phyloP scores from a whole-genome alignment of 2,329 filamentous ascomycete species.

The Claviceps pazoutovae region DNA sequence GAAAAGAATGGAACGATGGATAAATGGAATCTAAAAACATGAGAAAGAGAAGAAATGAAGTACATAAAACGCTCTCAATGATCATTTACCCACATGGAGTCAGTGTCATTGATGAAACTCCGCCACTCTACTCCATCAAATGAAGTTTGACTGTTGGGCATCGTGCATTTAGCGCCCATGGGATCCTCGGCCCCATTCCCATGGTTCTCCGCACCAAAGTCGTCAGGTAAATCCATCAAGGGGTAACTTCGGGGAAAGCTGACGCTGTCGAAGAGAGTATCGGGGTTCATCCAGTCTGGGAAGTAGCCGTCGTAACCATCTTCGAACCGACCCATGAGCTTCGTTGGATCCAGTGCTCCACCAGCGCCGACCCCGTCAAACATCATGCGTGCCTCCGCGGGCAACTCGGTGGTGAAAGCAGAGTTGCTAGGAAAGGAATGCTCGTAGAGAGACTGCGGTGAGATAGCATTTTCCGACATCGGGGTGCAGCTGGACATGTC shows the following conservation, averaged over 20 bases:
- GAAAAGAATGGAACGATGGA: neutral
- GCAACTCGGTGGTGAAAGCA: conserved; percentile 28
- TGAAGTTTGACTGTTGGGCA: neutral
- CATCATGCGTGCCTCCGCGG: conserved; percentile 29
- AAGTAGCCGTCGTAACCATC: conserved; percentile 6
- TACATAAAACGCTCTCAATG: conserved; percentile 7
- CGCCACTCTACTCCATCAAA: conserved; percentile 17
- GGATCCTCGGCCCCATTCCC: neutral
- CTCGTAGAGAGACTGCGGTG: conserved; percentile 9
- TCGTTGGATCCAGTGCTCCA: conserved; percentile 5
- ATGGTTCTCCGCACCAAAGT: neutral
- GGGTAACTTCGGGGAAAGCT: conserved; percentile 1
- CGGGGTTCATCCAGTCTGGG: neutral
- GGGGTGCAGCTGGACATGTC: neutral
- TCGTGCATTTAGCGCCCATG: conserved; percentile 2
- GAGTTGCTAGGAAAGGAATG: conserved; percentile 13
- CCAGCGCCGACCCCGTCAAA: conserved; percentile 18
- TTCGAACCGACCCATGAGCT: conserved; percentile 8
- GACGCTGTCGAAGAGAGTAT: neutral
- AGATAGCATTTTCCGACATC: conserved; percentile 7
- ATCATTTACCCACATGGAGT: conserved; percentile 20
- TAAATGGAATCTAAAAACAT: neutral
- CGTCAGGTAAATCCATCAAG: conserved; percentile 3
- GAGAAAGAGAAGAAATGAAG: neutral
- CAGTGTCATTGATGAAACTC: conserved; percentile 19